A percentile compares a stretch with the other conserved stretches of the same genome.
These are phyloP conservation scores for Russula sp. DNA, from an alignment of 768 basidiomycete genomes.

Conservation along the genomic window DNA sequence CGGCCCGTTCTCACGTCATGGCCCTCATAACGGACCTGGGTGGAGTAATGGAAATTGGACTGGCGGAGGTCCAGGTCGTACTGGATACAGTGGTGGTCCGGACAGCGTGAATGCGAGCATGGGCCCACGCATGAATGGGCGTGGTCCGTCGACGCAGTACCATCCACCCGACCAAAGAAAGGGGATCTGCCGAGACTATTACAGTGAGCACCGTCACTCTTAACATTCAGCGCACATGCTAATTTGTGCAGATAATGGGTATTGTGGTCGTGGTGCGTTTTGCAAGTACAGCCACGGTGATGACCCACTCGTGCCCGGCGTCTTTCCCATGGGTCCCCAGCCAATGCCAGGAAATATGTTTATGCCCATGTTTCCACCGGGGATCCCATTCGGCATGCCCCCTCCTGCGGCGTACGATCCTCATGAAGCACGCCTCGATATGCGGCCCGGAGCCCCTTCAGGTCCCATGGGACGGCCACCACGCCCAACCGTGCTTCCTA, in stretches of 20 bases:
- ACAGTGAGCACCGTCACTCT: constrained; percentile 54
- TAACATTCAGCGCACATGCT: constrained; percentile 11
- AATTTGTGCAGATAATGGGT: constrained; percentile 66
- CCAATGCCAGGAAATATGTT: constrained; percentile 46
- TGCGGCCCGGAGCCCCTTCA: constrained; percentile 45
- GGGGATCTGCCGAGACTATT: constrained; percentile 86
- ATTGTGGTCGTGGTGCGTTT: constrained; percentile 78
- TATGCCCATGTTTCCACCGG: constrained; percentile 60
- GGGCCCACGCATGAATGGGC: constrained; percentile 25
- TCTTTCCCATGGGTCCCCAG: constrained; percentile 51
- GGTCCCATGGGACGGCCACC: constrained; percentile 34
- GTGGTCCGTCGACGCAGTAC: constrained; percentile 37
- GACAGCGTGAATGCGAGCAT: constrained; percentile 29
- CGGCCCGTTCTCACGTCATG: constrained; percentile 60
- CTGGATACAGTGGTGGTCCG: constrained; percentile 31
- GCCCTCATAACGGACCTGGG: constrained; percentile 37
- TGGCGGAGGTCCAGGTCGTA: constrained; percentile 27
- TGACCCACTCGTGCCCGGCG: constrained; percentile 71
- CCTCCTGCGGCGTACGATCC: constrained; percentile 61
- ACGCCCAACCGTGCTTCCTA: constrained; percentile 53
- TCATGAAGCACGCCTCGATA: constrained; percentile 72
- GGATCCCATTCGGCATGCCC: constrained; percentile 51
- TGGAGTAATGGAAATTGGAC: constrained; percentile 32
- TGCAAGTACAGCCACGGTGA: constrained; percentile 95
- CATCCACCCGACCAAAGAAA: constrained; percentile 67